Evolutionary conservation across 345 rosid species (phyloP), one percentile per base, ranked within the genome.

Genomic region (Pseudoturritis turrita): DNA sequence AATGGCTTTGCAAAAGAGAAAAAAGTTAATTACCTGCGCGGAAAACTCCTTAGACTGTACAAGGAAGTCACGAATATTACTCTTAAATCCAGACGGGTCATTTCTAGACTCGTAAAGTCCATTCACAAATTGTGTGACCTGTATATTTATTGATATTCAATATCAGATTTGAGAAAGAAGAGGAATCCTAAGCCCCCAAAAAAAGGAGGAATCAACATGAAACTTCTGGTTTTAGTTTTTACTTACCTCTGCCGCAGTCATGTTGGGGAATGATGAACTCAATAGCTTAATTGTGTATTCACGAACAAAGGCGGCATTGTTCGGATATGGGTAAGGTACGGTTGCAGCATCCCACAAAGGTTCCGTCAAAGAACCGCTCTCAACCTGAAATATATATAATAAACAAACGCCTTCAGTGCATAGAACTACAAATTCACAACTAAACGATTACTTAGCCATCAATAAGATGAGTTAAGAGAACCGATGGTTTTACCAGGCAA

Each of bases 231-330:
- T 57, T 46, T 18, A 56, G 54, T 21, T 35, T 50, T 12, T 4
- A 23, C 14, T 60, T 72, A 92, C 99, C 95, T 96, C 99, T 54
- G 83, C 80, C 39, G 81, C 73, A 65, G 94, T 90, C 99, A 96
- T 96, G 82, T 96, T 96, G 39, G 98, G 98, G 71, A 96, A 96
- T 10, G 99, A 96, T 49, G 96, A 78, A 55, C 95, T 86, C 82
- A 96, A 72, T 57, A 96, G 89, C 80, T 92, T 92, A 68, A 96
- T 90, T 52, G 98, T 91, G 81, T 87, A 87, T 44, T 96, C 99
- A 15, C 88, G 97, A 77, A 92, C 87, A 83, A 90, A 96, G 28
- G 83, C 70, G 28, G 83, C 82, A 65, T 96, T 96, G 73, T 84
- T 86, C 46, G 86, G 91, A 80, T 90, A 96, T 1, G 87, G 83